Conservation (phyloP, 306 rosid species). For the Gastrolobium villosum region DNA sequence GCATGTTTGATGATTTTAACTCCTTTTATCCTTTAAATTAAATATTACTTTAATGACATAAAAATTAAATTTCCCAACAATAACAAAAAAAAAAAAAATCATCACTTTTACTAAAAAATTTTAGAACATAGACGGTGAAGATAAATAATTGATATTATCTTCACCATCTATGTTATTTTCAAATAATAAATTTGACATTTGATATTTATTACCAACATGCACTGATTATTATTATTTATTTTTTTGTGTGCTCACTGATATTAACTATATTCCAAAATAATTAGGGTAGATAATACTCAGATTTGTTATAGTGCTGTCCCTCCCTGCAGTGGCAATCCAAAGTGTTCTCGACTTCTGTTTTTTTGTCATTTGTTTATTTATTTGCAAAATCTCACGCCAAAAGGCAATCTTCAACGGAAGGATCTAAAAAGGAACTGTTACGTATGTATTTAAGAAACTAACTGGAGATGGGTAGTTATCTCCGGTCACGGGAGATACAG, state of each 20-base stretch:
- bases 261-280: not conserved
- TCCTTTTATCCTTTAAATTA: too few relatives aligned
- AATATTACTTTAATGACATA: too few relatives aligned
- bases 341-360: conserved; percentile 6
- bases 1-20: too few relatives aligned
- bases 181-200: too few relatives aligned
- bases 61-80: too few relatives aligned
- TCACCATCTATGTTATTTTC: too few relatives aligned
- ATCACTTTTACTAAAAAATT: too few relatives aligned
- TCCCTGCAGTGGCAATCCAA: conserved; percentile 19
- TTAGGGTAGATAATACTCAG: not conserved
- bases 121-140: too few relatives aligned
- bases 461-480: too few relatives aligned
- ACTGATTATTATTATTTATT: not conserved
- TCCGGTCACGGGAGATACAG: too few relatives aligned
- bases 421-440: not conserved
- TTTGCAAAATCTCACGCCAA: conserved; percentile 1
- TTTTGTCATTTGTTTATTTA: conserved; percentile 4
- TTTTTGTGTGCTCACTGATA: not conserved
- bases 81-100: too few relatives aligned
- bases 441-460: not conserved
- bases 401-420: not conserved
- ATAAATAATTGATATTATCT: too few relatives aligned
- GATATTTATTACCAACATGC: not conserved
- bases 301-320: conserved; percentile 17